phyloP scores from a whole-genome alignment of 176 grass and related monocot genomes.

The Puya raimondii region DNA sequence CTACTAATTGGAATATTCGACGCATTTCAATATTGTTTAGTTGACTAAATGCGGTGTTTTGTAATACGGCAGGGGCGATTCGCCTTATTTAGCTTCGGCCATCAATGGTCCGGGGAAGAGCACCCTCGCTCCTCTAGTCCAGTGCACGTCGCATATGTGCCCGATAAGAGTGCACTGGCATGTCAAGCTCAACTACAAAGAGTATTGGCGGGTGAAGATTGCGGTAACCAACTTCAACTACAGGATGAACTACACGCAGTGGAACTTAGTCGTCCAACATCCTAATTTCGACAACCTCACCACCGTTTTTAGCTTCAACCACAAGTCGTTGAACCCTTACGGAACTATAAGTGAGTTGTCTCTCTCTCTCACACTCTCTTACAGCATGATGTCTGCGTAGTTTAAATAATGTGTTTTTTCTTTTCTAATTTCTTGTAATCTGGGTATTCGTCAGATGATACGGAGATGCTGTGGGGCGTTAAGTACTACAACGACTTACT shows the following conservation, averaged over 20 bases:
- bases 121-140: conserved; percentile 42
- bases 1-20: no score
- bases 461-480: conserved; percentile 65
- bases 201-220: conserved; percentile 68
- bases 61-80: conserved; percentile 37
- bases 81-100: conserved; percentile 47
- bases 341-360: conserved; percentile 57
- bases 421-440: conserved; percentile 4
- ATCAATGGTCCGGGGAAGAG: conserved; percentile 40
- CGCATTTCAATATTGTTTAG: not conserved
- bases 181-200: conserved; percentile 63
- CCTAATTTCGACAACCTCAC: conserved; percentile 64
- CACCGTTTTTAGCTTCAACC: conserved; percentile 66
- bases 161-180: conserved; percentile 84
- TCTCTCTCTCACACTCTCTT: not conserved
- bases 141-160: conserved; percentile 66
- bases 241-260: conserved; percentile 68
- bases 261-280: conserved; percentile 63
- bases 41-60: not conserved
- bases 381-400: not conserved
- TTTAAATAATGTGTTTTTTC: not conserved
- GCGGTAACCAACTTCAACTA: conserved; percentile 68
- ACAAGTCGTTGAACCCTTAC: conserved; percentile 43
- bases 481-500: conserved; percentile 78
- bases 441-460: conserved; percentile 37